phyloP scores from a whole-genome alignment of 2,329 filamentous ascomycete species.

The Cephalotrichum gorgonifer region DNA sequence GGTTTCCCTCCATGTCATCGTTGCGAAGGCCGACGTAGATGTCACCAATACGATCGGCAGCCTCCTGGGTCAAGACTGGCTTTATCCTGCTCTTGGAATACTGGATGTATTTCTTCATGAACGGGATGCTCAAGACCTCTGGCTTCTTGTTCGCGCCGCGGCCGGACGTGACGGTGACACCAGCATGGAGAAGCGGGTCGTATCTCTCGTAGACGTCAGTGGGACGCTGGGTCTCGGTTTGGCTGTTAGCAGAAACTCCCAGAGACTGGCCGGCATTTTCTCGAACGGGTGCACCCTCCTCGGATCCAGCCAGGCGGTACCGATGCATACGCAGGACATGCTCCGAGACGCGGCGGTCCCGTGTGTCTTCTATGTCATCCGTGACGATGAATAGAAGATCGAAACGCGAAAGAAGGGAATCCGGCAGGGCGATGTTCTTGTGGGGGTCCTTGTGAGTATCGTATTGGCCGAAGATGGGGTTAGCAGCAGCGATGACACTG shows the following conservation, averaged over 20 bases:
- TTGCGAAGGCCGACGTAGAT: conserved; percentile 90
- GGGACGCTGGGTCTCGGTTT: conserved; percentile 59
- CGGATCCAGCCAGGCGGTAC: conserved; percentile 83
- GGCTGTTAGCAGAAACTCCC: conserved; percentile 75
- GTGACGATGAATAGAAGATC: conserved; percentile 96
- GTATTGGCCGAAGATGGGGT: conserved; percentile 96
- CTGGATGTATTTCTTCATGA: conserved; percentile 99
- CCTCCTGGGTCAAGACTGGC: conserved; percentile 81
- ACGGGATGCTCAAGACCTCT: conserved; percentile 89
- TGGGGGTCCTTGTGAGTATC: conserved; percentile 98
- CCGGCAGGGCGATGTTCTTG: conserved; percentile 94
- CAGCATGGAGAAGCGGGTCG: conserved; percentile 89
- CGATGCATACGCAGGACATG: conserved; percentile 96
- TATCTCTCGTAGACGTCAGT: conserved; percentile 95
- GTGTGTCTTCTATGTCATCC: conserved; percentile 91
- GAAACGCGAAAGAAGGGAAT: conserved; percentile 95
- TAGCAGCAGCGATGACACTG: conserved; percentile 91
- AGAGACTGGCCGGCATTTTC: conserved; percentile 78
- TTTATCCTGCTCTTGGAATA: conserved; percentile 90
- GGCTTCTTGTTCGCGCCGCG: conserved; percentile 65
- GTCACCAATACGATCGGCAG: conserved; percentile 81
- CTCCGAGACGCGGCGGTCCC: conserved; percentile 86
- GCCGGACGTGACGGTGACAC: conserved; percentile 67
- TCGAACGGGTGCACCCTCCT: conserved; percentile 89
- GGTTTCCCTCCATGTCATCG: conserved; percentile 90